Base-by-base conservation (phyloP, 345 rosid genomes). In the Pugionium cornutum region DNA sequence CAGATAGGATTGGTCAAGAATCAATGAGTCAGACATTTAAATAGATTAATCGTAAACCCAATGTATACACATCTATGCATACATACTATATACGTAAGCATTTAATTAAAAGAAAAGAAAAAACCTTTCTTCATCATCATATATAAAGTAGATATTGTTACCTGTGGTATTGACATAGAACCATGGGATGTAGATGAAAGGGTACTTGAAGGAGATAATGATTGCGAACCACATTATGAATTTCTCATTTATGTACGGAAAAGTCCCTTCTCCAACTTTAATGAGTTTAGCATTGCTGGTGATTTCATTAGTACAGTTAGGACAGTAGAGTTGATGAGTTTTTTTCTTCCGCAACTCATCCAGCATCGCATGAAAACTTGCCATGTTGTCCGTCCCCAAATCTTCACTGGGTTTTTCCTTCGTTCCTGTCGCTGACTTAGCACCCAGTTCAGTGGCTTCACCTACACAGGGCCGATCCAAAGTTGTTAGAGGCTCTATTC, bases 291-390 rank as follows among this genome's bases (percentile, higher is more conserved):
- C 43, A 25, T 7, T 4, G 26, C 1, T 0, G 30, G 58, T 58
- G 51, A 68, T 58, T 58, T 58, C 32, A n/a, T 2, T 3, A 59
- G 51, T 40, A 10, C 73, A 68, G 0, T 10, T 25, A 4, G 28
- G 6, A 50, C 72, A 58, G 9, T 31, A 68, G 28, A 68, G 65
- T 39, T 7, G 1, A 68, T 69, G 60, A 8, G 37, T 59, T 3
- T n/a, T 0, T 45, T 25, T 36, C 8, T 31, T 8, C n/a, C 31
- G 29, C 32, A 60, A 11, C 52, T 32, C 18, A 1, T 60, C 3
- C 40, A 60, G n/a, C 7, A 7, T 2, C 44, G 18, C 18, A 18
- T 18, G 18, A 18, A 18, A 18, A 18, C 18, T 18, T 18, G 18
- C 18, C 18, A 18, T 18, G 18, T 18, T 18, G 18, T 18, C 18